Conservation (phyloP, 2,329 filamentous ascomycete genomes). For the Hypoxylon sp. region DNA sequence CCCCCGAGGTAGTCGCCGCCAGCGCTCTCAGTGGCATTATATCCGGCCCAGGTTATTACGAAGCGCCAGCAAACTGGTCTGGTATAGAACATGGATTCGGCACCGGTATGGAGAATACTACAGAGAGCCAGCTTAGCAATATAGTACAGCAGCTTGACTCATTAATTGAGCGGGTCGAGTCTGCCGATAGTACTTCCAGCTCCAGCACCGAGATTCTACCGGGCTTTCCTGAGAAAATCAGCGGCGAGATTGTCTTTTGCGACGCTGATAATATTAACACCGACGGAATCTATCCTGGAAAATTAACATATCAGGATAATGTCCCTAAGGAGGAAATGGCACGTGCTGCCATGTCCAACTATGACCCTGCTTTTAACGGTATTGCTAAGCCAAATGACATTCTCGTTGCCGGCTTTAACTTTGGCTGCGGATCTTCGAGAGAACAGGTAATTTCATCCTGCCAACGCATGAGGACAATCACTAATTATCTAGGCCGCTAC, state of each 20-base stretch:
- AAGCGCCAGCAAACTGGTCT: constrained; percentile 70
- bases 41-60: constrained; percentile 81
- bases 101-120: neutral
- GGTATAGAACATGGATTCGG: neutral
- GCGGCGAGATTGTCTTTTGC: constrained; percentile 78
- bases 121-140: neutral
- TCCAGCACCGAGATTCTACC: constrained; percentile 77
- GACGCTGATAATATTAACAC: constrained; percentile 85
- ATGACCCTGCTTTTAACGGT: constrained; percentile 77
- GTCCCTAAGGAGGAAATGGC: constrained; percentile 84
- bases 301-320: constrained; percentile 92
- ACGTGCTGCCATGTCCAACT: constrained; percentile 93
- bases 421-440: constrained; percentile 83
- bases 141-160: constrained; percentile 45
- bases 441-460: too few species aligned
- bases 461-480: too few species aligned
- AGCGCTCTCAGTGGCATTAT: constrained; percentile 82
- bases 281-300: constrained; percentile 91
- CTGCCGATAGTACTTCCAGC: constrained; percentile 49
- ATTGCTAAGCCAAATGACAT: constrained; percentile 79
- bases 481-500: too few species aligned
- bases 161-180: constrained; percentile 68
- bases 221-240: constrained; percentile 86
- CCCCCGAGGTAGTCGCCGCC: constrained; percentile 89
- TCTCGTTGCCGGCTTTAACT: constrained; percentile 88